Evolutionary conservation across 345 rosid species (phyloP).

Genomic region (Boechera retrofracta): DNA sequence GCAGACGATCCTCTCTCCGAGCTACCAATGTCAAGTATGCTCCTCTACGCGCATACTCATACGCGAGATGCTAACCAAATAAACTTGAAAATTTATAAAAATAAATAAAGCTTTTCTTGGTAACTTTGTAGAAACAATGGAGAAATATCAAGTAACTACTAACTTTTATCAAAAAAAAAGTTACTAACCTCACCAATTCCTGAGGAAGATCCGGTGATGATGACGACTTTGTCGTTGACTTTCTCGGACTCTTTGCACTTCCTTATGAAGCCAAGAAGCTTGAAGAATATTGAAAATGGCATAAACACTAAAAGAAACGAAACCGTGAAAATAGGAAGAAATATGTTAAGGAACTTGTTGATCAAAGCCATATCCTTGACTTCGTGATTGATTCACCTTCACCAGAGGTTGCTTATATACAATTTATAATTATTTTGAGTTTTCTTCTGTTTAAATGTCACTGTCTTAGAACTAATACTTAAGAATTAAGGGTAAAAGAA

Average conservation of each 20-base stretch:
- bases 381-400: constrained; percentile 2
- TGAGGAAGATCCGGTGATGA: constrained; percentile 66
- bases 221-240: constrained; percentile 54
- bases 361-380: constrained; percentile 45
- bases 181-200: constrained; percentile 65
- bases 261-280: constrained; percentile 39
- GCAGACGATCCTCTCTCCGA: constrained; percentile 45
- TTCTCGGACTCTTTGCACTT: constrained; percentile 41
- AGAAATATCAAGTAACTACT: too few species aligned
- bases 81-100: neutral
- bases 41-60: constrained; percentile 41
- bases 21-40: constrained; percentile 46
- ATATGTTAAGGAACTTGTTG: constrained; percentile 49
- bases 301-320: constrained; percentile 46
- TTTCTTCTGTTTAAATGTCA: constrained; percentile 18
- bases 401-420: neutral
- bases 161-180: too few species aligned
- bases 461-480: neutral
- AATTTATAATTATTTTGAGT: neutral
- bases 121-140: neutral
- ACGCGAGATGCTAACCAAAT: constrained; percentile 31
- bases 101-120: neutral
- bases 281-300: constrained; percentile 48
- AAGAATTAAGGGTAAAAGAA: neutral
- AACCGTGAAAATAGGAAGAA: constrained; percentile 51